Evolutionary conservation across 2,329 filamentous ascomycete genomes (phyloP).

Genomic region (Aspergillus tamarii): DNA sequence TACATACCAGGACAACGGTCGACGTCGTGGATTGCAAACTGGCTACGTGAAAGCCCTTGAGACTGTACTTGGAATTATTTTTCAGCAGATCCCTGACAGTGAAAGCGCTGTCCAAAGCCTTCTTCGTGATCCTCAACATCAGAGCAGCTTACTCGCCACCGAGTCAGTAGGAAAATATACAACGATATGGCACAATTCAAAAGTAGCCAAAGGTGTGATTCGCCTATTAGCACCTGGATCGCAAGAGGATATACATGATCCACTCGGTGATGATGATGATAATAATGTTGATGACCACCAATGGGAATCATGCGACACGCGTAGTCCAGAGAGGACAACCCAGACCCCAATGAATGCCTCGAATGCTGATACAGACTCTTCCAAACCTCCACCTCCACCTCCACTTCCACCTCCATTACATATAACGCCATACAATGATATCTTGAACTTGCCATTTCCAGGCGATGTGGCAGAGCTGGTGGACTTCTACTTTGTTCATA

Average conservation of each 20-base stretch:
- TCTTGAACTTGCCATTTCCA: neutral
- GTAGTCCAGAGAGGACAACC: neutral
- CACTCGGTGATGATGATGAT: neutral
- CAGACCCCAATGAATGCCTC: neutral
- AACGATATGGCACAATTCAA: neutral
- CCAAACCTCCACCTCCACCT: neutral
- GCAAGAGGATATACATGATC: neutral
- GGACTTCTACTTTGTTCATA: neutral
- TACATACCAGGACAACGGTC: conserved; percentile 37
- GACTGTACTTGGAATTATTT: neutral
- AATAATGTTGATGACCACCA: neutral
- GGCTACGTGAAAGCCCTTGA: neutral
- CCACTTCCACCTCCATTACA: neutral
- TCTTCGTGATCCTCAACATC: neutral
- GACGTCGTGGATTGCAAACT: neutral
- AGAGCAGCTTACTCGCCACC: neutral
- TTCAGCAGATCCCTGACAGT: neutral
- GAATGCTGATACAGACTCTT: neutral
- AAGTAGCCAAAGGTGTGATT: neutral
- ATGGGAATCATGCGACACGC: neutral
- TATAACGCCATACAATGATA: neutral
- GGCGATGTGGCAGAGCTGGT: neutral
- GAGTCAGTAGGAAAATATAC: neutral
- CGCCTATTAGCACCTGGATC: neutral
- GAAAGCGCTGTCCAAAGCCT: neutral